Conservation (phyloP, 352 stramenopile species). For the Thalassiosira mediterranea region DNA sequence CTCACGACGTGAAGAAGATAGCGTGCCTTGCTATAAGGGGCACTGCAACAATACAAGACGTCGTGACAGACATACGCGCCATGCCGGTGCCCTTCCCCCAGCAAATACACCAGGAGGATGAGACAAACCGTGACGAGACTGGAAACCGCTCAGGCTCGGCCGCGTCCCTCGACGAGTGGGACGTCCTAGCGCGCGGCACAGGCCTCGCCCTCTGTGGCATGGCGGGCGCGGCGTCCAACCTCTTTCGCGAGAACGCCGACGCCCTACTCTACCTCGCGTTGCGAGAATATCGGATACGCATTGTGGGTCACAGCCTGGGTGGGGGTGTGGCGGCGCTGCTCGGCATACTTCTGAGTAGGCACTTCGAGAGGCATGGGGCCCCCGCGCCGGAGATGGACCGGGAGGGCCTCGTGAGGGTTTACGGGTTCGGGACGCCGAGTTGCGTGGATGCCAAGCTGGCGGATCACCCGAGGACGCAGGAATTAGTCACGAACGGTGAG, state of each 20-base stretch:
- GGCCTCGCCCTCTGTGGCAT: constrained; percentile 85
- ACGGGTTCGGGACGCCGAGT: constrained; percentile 75
- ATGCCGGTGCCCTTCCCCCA: constrained; percentile 82
- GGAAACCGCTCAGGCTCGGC: not conserved
- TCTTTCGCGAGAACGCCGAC: constrained; percentile 83
- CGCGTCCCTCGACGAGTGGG: constrained; percentile 69
- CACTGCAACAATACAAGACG: constrained; percentile 86
- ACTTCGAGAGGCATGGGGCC: constrained; percentile 55
- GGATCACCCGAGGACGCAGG: constrained; percentile 51
- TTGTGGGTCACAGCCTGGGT: constrained; percentile 83
- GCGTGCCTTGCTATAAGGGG: constrained; percentile 84
- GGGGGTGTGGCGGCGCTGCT: constrained; percentile 83
- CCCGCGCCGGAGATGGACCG: not conserved
- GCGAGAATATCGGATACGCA: constrained; percentile 80
- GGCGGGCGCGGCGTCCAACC: constrained; percentile 80
- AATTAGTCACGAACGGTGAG: constrained; percentile 30
- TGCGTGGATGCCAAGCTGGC: constrained; percentile 78
- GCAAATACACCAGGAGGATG: constrained; percentile 11
- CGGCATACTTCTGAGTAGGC: constrained; percentile 73
- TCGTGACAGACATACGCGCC: constrained; percentile 87
- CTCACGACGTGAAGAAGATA: constrained; percentile 76
- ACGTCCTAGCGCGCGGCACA: constrained; percentile 62
- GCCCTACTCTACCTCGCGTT: constrained; percentile 72
- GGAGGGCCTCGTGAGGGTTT: constrained; percentile 60
- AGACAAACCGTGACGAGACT: constrained; percentile 21